Conservation (phyloP, 1,284 basidiomycete genomes). For the Sutorius eximius region DNA sequence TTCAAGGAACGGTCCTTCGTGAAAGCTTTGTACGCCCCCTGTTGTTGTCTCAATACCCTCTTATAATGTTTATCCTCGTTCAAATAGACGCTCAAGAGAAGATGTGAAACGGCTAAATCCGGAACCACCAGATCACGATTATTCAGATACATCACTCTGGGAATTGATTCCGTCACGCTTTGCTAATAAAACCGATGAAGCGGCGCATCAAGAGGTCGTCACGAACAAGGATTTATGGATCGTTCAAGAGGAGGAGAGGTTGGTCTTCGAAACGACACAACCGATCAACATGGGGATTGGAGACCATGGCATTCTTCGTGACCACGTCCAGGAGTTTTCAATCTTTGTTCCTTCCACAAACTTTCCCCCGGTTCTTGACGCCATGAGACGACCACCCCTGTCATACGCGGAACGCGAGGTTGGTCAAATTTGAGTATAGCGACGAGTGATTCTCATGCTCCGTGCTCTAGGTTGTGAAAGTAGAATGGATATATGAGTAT, state of each 20-base stretch:
- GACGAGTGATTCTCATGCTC: background rate
- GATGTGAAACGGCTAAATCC: background rate
- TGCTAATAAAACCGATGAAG: background rate
- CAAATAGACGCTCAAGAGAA: constrained; percentile 9
- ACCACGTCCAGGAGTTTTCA: constrained; percentile 10
- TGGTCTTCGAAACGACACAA: constrained; percentile 17
- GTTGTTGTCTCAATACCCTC: background rate
- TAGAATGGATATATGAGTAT: constrained; percentile 21
- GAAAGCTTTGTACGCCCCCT: constrained; percentile 10
- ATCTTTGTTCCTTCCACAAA: constrained; percentile 4
- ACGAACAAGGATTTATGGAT: constrained; percentile 12
- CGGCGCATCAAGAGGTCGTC: background rate
- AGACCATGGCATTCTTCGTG: constrained; percentile 1
- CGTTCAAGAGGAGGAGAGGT: constrained; percentile 17
- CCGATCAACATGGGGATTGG: background rate
- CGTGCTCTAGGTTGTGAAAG: background rate
- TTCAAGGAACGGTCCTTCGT: constrained; percentile 26
- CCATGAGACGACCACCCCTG: rapidly evolving
- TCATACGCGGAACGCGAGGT: no score
- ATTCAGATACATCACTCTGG: background rate
- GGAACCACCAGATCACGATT: background rate
- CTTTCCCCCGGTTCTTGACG: no score
- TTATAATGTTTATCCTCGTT: background rate
- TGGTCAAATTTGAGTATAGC: background rate
- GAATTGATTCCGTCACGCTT: background rate